A percentile compares a stretch with the other conserved stretches of the same genome.
Conservation (phyloP, 2,329 filamentous ascomycete species). For the Fusarium guadeloupense region DNA sequence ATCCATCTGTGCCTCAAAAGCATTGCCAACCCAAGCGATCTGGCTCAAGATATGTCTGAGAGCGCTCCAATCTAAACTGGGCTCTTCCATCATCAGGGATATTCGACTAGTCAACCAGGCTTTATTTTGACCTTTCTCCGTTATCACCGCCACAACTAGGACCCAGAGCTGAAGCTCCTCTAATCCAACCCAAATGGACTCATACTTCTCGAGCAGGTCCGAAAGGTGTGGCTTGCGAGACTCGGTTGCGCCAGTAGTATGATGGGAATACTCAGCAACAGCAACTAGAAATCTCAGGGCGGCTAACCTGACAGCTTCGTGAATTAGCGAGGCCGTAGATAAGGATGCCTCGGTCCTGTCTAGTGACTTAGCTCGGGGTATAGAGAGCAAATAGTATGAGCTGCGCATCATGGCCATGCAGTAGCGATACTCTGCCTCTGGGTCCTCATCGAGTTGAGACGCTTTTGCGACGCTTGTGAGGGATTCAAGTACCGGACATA, state of each 20-base stretch:
- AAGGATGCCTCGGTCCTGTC: background rate
- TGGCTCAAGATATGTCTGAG: background rate
- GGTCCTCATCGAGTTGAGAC: background rate
- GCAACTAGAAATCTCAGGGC: slow-evolving; percentile 2
- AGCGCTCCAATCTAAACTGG: background rate
- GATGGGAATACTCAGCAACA: background rate
- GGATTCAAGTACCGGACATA: background rate
- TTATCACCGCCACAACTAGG: background rate
- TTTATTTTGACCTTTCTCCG: background rate
- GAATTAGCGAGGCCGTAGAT: background rate
- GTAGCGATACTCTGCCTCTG: background rate
- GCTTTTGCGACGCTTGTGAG: background rate
- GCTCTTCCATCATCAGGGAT: background rate
- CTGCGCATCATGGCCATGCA: background rate
- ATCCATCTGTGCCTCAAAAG: background rate
- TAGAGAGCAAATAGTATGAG: background rate
- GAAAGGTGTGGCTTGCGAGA: background rate
- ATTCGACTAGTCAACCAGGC: background rate
- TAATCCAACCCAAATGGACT: background rate
- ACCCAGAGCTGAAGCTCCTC: slow-evolving; percentile 2
- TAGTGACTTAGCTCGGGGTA: background rate
- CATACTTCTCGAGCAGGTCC: background rate
- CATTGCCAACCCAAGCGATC: slow-evolving; percentile 1
- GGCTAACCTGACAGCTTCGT: background rate
- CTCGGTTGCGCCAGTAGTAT: background rate